Evolutionary conservation across 1,284 basidiomycete species (phyloP).

Genomic region (Ustilago esculenta): DNA sequence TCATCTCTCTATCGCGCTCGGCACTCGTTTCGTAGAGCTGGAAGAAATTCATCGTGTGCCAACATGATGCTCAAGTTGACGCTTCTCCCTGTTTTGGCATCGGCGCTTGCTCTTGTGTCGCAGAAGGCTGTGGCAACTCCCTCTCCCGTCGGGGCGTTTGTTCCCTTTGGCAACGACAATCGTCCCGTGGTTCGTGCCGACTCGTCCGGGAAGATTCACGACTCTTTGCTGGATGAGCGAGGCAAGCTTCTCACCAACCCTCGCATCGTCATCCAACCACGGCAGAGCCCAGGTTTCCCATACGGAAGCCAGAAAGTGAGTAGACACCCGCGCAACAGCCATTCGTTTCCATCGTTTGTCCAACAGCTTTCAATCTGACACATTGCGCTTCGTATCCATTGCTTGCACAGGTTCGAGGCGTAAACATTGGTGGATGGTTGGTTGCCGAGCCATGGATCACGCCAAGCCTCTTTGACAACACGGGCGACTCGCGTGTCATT

Average conservation of each 20-base stretch:
- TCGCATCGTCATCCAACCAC: constrained; percentile 36
- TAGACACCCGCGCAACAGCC: background rate
- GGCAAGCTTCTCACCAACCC: constrained; percentile 32
- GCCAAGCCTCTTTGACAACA: constrained; percentile 70
- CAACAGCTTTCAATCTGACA: background rate
- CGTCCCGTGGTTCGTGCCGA: constrained; percentile 39
- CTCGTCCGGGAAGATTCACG: constrained; percentile 23
- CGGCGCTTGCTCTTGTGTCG: constrained; percentile 23
- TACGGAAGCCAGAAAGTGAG: constrained; percentile 38
- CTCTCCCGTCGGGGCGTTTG: constrained; percentile 20
- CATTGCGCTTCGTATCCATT: background rate
- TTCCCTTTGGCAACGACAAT: constrained; percentile 28
- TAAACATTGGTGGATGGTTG: constrained; percentile 65
- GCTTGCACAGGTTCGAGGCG: constrained; percentile 54
- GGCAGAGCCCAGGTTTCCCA: constrained; percentile 42
- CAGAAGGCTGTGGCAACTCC: constrained; percentile 17
- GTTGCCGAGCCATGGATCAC: constrained; percentile 65
- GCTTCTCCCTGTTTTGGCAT: constrained; percentile 13
- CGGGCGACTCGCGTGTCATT: constrained; percentile 68
- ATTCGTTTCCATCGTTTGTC: too few relatives aligned
- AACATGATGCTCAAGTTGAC: constrained; percentile 23
- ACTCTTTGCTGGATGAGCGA: constrained; percentile 37
- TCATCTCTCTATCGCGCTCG: too few relatives aligned
- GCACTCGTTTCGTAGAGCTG: too few relatives aligned
- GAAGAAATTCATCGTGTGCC: background rate